Base-by-base conservation (phyloP, 768 basidiomycete species). In the Pisolithus sp. region DNA sequence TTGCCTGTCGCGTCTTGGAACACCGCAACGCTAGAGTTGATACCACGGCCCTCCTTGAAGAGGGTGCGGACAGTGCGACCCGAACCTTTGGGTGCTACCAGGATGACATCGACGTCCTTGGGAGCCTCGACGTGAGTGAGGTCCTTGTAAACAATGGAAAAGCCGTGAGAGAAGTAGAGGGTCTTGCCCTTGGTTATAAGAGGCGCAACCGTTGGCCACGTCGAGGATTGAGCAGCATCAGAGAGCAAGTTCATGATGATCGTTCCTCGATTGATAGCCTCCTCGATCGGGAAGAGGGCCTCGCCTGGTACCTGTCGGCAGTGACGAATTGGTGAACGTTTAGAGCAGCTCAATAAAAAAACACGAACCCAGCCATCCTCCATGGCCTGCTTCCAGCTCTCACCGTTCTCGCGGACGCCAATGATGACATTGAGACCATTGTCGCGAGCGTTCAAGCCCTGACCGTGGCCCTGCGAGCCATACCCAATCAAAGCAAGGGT, bases 231-330 rank as follows among this genome's bases (percentile, higher is more conserved):
- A n/a, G 95, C 96, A 46, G 96, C 96, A 64, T 99, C 96, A 42
- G 95, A 98, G 59, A 99, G 84, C 49, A 99, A 79, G 81, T 99
- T 98, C 96, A 99, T 99, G 82, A 99, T 89, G 79, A 98, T 94
- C 20, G 95, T 96, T 41, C 96, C 96, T 58, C 79, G 82, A 60
- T 86, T 78, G 71, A 98, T 97, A 56, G 96, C 96, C 71, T 98
- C 94, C 62, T 98, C 91, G 61, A 99, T 98, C 62, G 94, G 80
- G 80, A 99, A 99, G 61, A 99, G 85, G 53, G 89, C 97, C 80
- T 97, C 86, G 58, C 94, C 95, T 39, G 95, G 94, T 21, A 97
- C 85, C 88, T 89, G 28, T 48, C 9, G 9, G 45, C 13, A 8
- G 54, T 40, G 41, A 48, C 43, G 4, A 24, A 41, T 4, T 8